phyloP scores from a whole-genome alignment of 2,329 filamentous ascomycete species.

The Cordyceps farinosa region DNA sequence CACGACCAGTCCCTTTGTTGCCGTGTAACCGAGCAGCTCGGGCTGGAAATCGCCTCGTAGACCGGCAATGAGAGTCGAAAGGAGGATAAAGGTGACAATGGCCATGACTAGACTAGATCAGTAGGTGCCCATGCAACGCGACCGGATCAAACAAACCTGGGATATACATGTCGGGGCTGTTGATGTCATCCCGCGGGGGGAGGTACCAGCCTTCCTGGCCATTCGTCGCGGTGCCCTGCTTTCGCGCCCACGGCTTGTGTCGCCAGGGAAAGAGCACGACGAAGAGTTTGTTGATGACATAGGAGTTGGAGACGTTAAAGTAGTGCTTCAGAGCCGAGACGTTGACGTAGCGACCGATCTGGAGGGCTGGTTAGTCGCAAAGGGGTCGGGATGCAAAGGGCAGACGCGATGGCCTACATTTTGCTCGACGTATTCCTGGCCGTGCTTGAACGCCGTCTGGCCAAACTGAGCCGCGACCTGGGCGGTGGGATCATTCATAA shows the following conservation, averaged over 20 bases:
- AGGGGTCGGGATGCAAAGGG: not conserved
- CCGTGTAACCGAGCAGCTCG: constrained; percentile 85
- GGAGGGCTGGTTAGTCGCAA: not conserved
- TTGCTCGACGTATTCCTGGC: constrained; percentile 91
- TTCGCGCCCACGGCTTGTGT: constrained; percentile 94
- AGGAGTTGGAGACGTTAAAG: constrained; percentile 98
- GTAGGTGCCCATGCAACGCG: not conserved
- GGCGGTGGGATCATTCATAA: constrained; percentile 93
- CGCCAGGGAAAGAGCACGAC: constrained; percentile 97
- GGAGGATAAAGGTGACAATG: constrained; percentile 91
- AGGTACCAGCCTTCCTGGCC: constrained; percentile 76
- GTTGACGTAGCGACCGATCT: constrained; percentile 71
- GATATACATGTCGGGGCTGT: constrained; percentile 99
- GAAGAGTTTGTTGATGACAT: constrained; percentile 89
- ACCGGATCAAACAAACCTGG: constrained; percentile 46
- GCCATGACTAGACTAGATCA: constrained; percentile 68
- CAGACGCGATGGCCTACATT: constrained; percentile 61
- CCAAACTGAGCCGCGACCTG: constrained; percentile 95
- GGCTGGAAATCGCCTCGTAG: constrained; percentile 90
- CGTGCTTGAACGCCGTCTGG: constrained; percentile 84
- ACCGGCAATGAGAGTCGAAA: constrained; percentile 86
- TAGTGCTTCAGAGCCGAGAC: constrained; percentile 95
- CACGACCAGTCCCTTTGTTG: constrained; percentile 76
- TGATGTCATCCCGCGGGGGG: constrained; percentile 90
- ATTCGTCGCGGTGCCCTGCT: constrained; percentile 69